A percentile compares a stretch with the other conserved stretches of the same genome.
These are phyloP conservation scores for Hypholoma sublateritium DNA, from an alignment of 768 basidiomycete genomes.

Conservation along the genomic window DNA sequence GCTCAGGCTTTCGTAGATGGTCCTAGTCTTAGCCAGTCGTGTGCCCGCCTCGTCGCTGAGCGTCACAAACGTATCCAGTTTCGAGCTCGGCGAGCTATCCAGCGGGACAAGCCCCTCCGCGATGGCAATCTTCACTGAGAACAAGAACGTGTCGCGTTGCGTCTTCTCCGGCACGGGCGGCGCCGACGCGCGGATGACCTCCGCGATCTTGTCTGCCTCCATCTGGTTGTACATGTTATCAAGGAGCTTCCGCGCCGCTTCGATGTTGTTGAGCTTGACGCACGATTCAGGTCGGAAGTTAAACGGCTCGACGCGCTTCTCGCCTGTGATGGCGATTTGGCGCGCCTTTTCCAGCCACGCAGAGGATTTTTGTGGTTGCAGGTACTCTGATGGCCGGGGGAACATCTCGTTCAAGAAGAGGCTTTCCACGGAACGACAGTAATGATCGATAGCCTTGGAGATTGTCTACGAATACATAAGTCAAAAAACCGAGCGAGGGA, in stretches of 20 bases:
- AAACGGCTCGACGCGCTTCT: conserved; percentile 94
- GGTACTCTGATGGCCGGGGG: conserved; percentile 73
- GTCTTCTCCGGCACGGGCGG: conserved; percentile 76
- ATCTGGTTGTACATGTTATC: conserved; percentile 94
- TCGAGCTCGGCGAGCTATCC: conserved; percentile 76
- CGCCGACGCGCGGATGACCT: conserved; percentile 51
- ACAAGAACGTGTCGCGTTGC: conserved; percentile 72
- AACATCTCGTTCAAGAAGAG: conserved; percentile 97
- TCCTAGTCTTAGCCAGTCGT: conserved; percentile 90
- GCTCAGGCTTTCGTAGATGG: conserved; percentile 86
- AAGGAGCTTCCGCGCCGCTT: conserved; percentile 84
- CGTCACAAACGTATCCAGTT: conserved; percentile 89
- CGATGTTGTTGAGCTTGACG: conserved; percentile 97
- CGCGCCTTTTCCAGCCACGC: conserved; percentile 88
- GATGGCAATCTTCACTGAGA: conserved; percentile 90
- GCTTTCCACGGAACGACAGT: conserved; percentile 83
- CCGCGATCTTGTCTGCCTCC: conserved; percentile 83
- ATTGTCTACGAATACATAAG: conserved; percentile 58
- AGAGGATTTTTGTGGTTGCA: conserved; percentile 83
- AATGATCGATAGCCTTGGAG: conserved; percentile 89
- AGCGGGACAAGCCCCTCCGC: conserved; percentile 85
- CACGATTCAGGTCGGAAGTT: conserved; percentile 93
- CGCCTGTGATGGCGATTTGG: conserved; percentile 70
- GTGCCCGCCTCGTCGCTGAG: conserved; percentile 91
- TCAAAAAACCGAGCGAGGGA: neutral